These are phyloP conservation scores for Saussurea involucrata DNA, from an alignment of 129 eudicot genomes.

Conservation along the genomic window DNA sequence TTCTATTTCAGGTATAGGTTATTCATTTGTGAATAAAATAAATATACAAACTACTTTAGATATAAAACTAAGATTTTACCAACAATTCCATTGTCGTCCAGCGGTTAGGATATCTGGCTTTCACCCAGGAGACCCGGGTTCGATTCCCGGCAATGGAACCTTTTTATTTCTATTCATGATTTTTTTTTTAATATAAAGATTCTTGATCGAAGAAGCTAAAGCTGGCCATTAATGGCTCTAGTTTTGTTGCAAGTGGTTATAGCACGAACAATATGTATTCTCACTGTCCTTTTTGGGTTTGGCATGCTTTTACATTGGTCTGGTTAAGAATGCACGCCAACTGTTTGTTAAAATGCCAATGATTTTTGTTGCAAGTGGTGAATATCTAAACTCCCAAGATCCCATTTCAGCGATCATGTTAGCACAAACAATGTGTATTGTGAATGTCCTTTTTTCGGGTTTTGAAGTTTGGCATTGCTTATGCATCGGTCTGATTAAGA, in stretches of 20 bases:
- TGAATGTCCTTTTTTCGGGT: not conserved
- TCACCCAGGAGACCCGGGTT: constrained; percentile 99
- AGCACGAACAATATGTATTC: no score
- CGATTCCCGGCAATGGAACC: constrained; percentile 98
- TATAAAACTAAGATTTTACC: not conserved
- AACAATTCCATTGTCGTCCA: constrained; percentile 80
- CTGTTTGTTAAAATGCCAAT: no score
- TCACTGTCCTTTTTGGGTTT: no score
- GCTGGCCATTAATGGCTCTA: not conserved
- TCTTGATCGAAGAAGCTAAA: constrained; percentile 3
- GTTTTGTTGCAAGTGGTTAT: constrained; percentile 9
- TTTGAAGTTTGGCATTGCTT: not conserved
- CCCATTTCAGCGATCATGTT: constrained; percentile 9
- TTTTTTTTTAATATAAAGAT: not conserved
- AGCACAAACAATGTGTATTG: not conserved
- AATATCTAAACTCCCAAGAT: not conserved
- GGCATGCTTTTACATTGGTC: no score
- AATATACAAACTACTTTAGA: no score
- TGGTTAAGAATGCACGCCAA: no score
- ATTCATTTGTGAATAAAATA: no score
- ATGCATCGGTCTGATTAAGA: not conserved
- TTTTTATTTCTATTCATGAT: not conserved
- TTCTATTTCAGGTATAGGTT: no score
- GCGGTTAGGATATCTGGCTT: constrained; percentile 99
- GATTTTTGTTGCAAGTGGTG: constrained; percentile 10